phyloP scores from a whole-genome alignment of 352 stramenopile genomes.

The Hyaloperonospora arabidopsidis region DNA sequence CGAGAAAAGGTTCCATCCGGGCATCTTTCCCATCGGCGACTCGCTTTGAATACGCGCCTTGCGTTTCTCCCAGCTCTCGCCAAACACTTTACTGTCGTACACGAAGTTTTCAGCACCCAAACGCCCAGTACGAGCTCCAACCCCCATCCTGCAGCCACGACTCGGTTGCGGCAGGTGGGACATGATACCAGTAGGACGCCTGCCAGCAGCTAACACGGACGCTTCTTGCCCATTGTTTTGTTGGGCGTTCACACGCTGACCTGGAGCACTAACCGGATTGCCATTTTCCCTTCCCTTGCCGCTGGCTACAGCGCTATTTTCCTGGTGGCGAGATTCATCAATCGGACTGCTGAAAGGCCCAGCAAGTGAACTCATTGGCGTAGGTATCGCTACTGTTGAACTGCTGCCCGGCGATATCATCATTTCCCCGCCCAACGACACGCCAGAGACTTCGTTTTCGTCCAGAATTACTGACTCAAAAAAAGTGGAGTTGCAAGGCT shows the following conservation, averaged over 20 bases:
- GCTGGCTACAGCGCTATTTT: neutral
- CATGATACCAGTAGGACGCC: constrained; percentile 18
- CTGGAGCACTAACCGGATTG: constrained; percentile 7
- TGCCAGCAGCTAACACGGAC: constrained; percentile 7
- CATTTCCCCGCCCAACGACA: constrained; percentile 23
- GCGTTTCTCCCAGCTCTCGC: constrained; percentile 59
- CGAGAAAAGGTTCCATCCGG: constrained; percentile 86
- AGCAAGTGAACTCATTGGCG: constrained; percentile 9
- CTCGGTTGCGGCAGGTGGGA: constrained; percentile 23
- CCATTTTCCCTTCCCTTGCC: constrained; percentile 1
- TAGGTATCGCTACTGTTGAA: constrained; percentile 28
- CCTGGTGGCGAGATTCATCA: constrained; percentile 9
- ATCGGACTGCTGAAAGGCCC: constrained; percentile 9
- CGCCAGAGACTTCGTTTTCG: constrained; percentile 29
- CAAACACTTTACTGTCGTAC: constrained; percentile 74
- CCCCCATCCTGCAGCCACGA: constrained; percentile 24
- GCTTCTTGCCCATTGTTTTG: constrained; percentile 13
- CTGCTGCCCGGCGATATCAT: constrained; percentile 18
- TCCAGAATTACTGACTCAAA: constrained; percentile 41
- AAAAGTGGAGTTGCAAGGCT: constrained; percentile 50
- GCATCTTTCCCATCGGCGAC: constrained; percentile 70
- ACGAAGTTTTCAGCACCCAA: constrained; percentile 56
- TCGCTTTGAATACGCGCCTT: constrained; percentile 49
- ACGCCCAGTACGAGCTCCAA: constrained; percentile 19
- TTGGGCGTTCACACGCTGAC: constrained; percentile 16